A percentile compares a stretch with the other conserved stretches of the same genome.
Evolutionary conservation across 164 flowering plant species (phyloP).

Genomic region (Pachysandra terminalis): DNA sequence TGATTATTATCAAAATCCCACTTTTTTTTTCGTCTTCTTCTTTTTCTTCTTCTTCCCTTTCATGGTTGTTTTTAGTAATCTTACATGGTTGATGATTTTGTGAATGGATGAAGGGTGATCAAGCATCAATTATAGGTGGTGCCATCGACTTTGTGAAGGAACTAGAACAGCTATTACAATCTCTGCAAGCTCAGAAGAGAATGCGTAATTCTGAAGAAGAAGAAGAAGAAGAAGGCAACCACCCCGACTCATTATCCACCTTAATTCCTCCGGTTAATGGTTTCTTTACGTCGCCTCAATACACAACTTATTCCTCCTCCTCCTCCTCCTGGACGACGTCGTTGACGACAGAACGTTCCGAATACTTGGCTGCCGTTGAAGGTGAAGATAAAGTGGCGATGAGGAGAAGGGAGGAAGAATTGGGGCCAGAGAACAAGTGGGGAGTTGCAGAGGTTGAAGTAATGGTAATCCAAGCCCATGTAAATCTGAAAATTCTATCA

Average conservation of each 20-base stretch:
- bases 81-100: not conserved
- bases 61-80: no score
- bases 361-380: conserved; percentile 1
- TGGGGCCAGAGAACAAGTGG: conserved; percentile 22
- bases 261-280: conserved; percentile 21
- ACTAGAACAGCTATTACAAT: conserved; percentile 55
- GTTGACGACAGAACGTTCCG: not conserved
- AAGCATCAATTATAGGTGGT: conserved; percentile 69
- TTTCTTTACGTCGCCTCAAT: conserved; percentile 26
- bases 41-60: no score
- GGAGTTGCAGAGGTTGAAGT: conserved; percentile 40
- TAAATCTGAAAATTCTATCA: conserved; percentile 47
- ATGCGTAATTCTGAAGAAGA: conserved; percentile 17
- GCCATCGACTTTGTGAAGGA: conserved; percentile 73
- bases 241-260: conserved; percentile 4
- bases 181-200: conserved; percentile 47
- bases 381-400: not conserved
- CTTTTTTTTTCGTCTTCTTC: no score
- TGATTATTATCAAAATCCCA: not conserved
- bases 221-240: conserved; percentile 8
- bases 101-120: conserved; percentile 50
- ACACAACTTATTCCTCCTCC: conserved; percentile 20
- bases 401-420: conserved; percentile 6
- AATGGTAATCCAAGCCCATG: conserved; percentile 50
- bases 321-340: not conserved